Percentiles rank a stretch among this genome's conserved stretches.
phyloP scores from a whole-genome alignment of 306 rosid species.

The Senna siamea region DNA sequence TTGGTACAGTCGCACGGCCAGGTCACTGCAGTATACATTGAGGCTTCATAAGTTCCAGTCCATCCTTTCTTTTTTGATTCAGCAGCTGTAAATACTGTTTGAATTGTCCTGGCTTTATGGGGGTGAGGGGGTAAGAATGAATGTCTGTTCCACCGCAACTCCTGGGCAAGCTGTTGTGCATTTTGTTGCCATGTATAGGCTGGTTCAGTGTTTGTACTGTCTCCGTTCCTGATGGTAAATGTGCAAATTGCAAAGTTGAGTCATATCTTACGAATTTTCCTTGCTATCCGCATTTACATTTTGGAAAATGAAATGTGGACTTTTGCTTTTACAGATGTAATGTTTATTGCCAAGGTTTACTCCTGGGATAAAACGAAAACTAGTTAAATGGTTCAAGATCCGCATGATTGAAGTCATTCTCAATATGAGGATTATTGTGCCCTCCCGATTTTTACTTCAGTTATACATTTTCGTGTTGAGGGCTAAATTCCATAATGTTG shows the following conservation, averaged over 20 bases:
- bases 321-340: too few relatives aligned
- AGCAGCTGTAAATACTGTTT: constrained; percentile 30
- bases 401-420: too few relatives aligned
- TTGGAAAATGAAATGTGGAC: too few relatives aligned
- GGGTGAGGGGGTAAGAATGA: constrained; percentile 5
- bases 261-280: too few relatives aligned
- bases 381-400: too few relatives aligned
- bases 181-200: constrained; percentile 8
- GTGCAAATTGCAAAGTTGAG: too few relatives aligned
- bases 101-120: background rate
- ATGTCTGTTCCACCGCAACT: constrained; percentile 2
- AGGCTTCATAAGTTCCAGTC: constrained; percentile 2
- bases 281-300: too few relatives aligned
- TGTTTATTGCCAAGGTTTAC: background rate
- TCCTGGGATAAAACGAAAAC: too few relatives aligned
- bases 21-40: background rate
- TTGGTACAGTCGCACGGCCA: background rate
- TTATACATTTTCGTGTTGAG: too few relatives aligned
- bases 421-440: too few relatives aligned
- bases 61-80: constrained; percentile 16
- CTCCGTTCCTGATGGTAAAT: background rate
- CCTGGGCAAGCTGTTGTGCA: constrained; percentile 34
- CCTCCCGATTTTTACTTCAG: too few relatives aligned
- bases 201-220: constrained; percentile 10
- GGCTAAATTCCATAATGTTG: too few relatives aligned